phyloP scores from a whole-genome alignment of 805 yeast genomes.

The Nakazawaea ishiwadae region DNA sequence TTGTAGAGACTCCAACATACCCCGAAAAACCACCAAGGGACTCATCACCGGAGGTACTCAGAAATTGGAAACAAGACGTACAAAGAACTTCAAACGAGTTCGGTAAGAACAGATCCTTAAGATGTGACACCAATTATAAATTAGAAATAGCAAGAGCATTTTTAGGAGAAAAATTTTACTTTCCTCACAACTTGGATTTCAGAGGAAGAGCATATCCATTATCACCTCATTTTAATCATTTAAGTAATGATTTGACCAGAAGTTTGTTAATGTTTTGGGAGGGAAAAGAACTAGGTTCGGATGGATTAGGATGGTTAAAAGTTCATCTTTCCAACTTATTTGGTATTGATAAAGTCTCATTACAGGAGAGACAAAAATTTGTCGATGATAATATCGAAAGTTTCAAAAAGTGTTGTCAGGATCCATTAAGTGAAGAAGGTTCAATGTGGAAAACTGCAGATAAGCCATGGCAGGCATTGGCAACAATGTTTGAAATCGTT shows the following conservation, averaged over 20 bases:
- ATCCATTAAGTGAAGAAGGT: conserved; percentile 52
- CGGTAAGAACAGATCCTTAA: conserved; percentile 69
- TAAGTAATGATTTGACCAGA: conserved; percentile 76
- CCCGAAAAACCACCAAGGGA: conserved; percentile 49
- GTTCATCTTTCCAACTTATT: conserved; percentile 69
- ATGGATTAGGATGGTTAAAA: conserved; percentile 70
- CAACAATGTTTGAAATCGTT: conserved; percentile 61
- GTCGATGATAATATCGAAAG: conserved; percentile 53
- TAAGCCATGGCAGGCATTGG: conserved; percentile 79
- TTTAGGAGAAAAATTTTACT: conserved; percentile 70
- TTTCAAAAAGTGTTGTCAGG: conserved; percentile 51
- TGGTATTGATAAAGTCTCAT: conserved; percentile 71
- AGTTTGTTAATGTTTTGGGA: conserved; percentile 72
- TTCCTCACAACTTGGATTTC: conserved; percentile 79
- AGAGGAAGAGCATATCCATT: conserved; percentile 84
- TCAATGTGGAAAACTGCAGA: conserved; percentile 70
- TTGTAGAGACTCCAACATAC: conserved; percentile 35
- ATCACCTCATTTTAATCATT: conserved; percentile 75
- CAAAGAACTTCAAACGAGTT: conserved; percentile 55
- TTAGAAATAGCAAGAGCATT: conserved; percentile 93
- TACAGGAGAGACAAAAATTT: conserved; percentile 57
- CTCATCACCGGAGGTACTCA: conserved; percentile 67
- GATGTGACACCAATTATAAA: conserved; percentile 93
- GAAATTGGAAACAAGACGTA: conserved; percentile 63
- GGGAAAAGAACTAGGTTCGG: conserved; percentile 60